phyloP scores from a whole-genome alignment of 495 filamentous ascomycete species.

The Xanthoparmelia taractica region DNA sequence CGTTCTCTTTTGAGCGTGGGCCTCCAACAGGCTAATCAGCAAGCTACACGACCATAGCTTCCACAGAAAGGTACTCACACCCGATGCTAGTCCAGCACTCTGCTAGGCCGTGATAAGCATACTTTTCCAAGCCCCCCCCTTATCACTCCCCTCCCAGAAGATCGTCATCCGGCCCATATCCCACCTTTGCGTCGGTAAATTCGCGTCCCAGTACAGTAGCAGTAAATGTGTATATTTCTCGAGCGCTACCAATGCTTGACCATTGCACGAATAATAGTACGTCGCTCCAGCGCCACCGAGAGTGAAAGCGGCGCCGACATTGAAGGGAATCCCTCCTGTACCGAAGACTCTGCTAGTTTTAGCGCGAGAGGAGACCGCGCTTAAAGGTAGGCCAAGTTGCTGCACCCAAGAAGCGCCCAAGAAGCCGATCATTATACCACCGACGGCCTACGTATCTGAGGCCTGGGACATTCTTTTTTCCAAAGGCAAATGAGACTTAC shows the following conservation, averaged over 20 bases:
- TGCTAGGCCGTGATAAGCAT: slow-evolving; percentile 15
- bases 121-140: neutral
- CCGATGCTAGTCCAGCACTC: slow-evolving; percentile 1
- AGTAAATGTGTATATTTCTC: slow-evolving; percentile 4
- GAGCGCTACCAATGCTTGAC: slow-evolving; percentile 3
- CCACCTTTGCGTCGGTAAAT: slow-evolving; percentile 3
- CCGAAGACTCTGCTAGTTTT: neutral
- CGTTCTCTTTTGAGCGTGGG: slow-evolving; percentile 6
- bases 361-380: neutral
- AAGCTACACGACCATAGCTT: neutral
- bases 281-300: neutral
- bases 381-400: too few relatives aligned
- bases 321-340: slow-evolving; percentile 11
- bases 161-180: neutral
- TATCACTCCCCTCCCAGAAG: neutral
- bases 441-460: slow-evolving; percentile 4
- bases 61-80: slow-evolving; percentile 3
- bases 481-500: neutral
- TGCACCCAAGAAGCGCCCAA: neutral
- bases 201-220: slow-evolving; percentile 4
- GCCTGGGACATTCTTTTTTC: neutral
- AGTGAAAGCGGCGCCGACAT: slow-evolving; percentile 4
- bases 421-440: neutral
- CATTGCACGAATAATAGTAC: slow-evolving; percentile 13
- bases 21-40: neutral